These are phyloP conservation scores for Dichotomopilus funicola DNA, from an alignment of 2,329 filamentous ascomycete species.

Conservation along the genomic window DNA sequence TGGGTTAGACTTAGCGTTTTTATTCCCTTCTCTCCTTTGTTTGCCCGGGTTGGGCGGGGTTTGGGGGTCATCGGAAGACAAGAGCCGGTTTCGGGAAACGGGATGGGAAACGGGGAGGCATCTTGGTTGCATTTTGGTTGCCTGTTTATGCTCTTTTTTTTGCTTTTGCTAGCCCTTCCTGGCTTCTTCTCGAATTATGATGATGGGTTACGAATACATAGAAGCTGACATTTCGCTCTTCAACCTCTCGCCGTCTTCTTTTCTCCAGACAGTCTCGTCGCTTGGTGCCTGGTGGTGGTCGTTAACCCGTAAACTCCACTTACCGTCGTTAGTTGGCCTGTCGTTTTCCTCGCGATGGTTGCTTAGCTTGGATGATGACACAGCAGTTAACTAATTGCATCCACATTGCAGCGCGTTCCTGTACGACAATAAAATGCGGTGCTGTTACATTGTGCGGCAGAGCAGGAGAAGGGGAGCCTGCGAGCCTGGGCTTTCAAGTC, in stretches of 20 bases:
- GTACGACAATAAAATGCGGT: no score
- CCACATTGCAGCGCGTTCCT: no score
- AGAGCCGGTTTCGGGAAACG: not conserved
- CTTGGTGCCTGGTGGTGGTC: no score
- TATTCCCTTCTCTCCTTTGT: not conserved
- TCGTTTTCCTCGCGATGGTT: no score
- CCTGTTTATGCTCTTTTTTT: no score
- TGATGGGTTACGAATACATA: constrained; percentile 7
- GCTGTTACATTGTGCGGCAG: no score
- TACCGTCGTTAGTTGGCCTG: no score
- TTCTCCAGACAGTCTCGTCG: not conserved
- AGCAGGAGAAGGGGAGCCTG: no score
- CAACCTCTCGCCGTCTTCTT: not conserved
- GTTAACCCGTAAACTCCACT: no score
- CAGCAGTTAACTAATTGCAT: no score
- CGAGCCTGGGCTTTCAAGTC: no score
- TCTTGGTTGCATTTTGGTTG: constrained; percentile 1
- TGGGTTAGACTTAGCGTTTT: constrained; percentile 8
- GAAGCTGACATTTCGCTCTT: not conserved
- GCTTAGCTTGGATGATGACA: no score
- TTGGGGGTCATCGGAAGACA: not conserved
- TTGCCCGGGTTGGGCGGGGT: not conserved
- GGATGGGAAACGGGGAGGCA: constrained; percentile 1
- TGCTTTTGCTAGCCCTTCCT: not conserved
- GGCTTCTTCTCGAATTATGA: constrained; percentile 6